Conservation (phyloP, 306 rosid species). For the Citrullus mucosospermus region DNA sequence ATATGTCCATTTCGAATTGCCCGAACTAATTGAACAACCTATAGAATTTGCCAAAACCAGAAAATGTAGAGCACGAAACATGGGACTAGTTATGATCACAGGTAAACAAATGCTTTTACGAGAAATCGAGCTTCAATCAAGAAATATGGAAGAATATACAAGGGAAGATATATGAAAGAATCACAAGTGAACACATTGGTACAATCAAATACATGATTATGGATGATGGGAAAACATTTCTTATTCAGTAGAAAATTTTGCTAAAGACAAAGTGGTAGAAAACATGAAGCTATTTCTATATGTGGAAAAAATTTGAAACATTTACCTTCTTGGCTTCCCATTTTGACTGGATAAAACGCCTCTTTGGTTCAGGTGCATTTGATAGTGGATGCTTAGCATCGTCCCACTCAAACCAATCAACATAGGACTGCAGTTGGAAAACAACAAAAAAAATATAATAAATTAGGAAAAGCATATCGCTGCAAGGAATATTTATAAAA, state of each 20-base stretch:
- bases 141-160: not conserved
- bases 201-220: not conserved
- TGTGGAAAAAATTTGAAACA: not conserved
- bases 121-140: not conserved
- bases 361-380: conserved; percentile 93
- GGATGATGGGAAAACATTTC: not conserved
- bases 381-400: conserved; percentile 78
- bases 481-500: not conserved
- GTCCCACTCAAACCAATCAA: conserved; percentile 92
- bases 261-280: not conserved
- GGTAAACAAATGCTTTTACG: not conserved
- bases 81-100: not conserved
- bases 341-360: conserved; percentile 88
- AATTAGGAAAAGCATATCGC: not conserved
- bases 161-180: not conserved
- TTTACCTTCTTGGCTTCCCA: conserved; percentile 80
- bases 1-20: conserved; percentile 73
- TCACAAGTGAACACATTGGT: not conserved
- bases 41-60: conserved; percentile 13
- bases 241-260: not conserved
- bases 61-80: conserved; percentile 3
- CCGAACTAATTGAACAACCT: conserved; percentile 66
- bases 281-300: not conserved
- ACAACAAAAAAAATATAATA: conserved; percentile 1
- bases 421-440: conserved; percentile 40